phyloP scores from a whole-genome alignment of 148 eudicot genomes.

The Rhododendron henanense region DNA sequence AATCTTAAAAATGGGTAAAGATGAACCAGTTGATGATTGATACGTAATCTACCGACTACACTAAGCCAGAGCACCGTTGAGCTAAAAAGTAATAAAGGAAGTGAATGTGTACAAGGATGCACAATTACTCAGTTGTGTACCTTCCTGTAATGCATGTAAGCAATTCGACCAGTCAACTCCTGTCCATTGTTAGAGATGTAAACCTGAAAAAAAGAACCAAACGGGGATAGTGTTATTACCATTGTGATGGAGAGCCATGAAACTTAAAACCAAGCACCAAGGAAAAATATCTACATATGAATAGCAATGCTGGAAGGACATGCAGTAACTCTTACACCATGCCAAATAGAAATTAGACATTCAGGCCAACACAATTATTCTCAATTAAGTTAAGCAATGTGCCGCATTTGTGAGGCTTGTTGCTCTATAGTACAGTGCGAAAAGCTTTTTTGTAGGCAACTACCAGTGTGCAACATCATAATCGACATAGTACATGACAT shows the following conservation, averaged over 20 bases:
- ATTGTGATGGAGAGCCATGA: not conserved
- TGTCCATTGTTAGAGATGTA: conserved; percentile 66
- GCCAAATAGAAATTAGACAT: not conserved
- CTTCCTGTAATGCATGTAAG: conserved; percentile 72
- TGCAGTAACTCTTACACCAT: not conserved
- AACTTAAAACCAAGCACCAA: not conserved
- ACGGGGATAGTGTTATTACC: not conserved
- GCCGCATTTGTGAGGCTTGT: not conserved
- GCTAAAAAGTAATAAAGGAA: not conserved
- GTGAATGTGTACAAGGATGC: not conserved
- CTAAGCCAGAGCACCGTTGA: not conserved
- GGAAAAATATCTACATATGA: not conserved
- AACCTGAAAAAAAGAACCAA: conserved; percentile 41
- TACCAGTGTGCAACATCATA: not conserved
- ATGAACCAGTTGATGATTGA: not conserved
- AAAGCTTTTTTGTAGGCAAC: not conserved
- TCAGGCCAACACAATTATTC: not conserved
- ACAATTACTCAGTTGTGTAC: conserved; percentile 30
- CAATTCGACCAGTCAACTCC: conserved; percentile 73
- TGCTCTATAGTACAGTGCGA: not conserved
- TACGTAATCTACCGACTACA: not conserved
- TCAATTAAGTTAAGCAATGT: not conserved
- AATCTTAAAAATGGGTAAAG: not conserved
- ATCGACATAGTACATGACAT: not conserved
- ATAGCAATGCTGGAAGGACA: not conserved